Evolutionary conservation across 2,329 filamentous ascomycete genomes (phyloP).

Genomic region (Diaporthe citri): DNA sequence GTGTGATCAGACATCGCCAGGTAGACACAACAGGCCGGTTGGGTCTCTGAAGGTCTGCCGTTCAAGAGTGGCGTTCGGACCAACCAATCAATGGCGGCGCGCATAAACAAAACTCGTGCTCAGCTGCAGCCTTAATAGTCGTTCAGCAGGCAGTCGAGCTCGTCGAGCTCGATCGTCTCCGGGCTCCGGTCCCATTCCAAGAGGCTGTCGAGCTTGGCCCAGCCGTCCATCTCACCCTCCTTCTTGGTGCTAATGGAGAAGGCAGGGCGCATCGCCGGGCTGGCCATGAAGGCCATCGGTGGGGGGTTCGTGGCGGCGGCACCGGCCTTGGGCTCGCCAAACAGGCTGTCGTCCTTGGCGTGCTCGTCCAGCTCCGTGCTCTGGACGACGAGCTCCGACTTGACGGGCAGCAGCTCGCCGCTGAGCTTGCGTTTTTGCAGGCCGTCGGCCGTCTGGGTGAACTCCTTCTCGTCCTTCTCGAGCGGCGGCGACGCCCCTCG

Average conservation of each 20-base stretch:
- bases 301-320: slow-evolving; percentile 46
- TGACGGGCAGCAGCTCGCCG: slow-evolving; percentile 54
- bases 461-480: slow-evolving; percentile 95
- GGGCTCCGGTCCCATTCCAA: slow-evolving; percentile 78
- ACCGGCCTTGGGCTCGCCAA: slow-evolving; percentile 56
- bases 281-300: slow-evolving; percentile 62
- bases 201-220: slow-evolving; percentile 58
- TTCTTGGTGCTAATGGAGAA: slow-evolving; percentile 58
- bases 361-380: slow-evolving; percentile 56
- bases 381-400: slow-evolving; percentile 50
- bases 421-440: slow-evolving; percentile 76
- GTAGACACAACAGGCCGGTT: neutral
- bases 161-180: slow-evolving; percentile 91
- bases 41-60: neutral
- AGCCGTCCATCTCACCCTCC: slow-evolving; percentile 56
- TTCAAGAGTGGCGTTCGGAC: slow-evolving; percentile 11
- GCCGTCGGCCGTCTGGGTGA: slow-evolving; percentile 92
- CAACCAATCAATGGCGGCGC: slow-evolving; percentile 30
- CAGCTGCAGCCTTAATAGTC: slow-evolving; percentile 62
- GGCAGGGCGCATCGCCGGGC: slow-evolving; percentile 67
- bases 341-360: slow-evolving; percentile 65
- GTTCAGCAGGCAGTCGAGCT: slow-evolving; percentile 89
- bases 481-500: slow-evolving; percentile 88
- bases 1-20: neutral
- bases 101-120: neutral